Base-by-base conservation (phyloP, 2,329 filamentous ascomycete genomes). In the Coniochaeta prunicola region DNA sequence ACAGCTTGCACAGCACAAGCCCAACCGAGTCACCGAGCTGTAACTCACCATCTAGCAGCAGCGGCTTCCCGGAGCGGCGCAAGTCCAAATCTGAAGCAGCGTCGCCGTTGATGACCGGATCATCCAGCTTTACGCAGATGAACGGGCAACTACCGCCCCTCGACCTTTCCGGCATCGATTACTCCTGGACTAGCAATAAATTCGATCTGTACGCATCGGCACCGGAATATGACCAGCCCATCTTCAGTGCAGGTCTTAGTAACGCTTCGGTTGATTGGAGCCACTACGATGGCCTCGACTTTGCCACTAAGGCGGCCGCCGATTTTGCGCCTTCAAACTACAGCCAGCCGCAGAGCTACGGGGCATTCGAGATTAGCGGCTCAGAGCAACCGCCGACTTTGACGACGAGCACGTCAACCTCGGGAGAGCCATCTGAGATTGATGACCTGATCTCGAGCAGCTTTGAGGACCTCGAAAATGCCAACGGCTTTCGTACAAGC, bases 401-500 rank as follows among this genome's bases (percentile, higher is more conserved):
- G 65, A 80, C 83, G 61, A 76, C 82, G 67, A 77, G 82, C 17
- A 87, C 84, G 12, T 88, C 83, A 10, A 87, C 83, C 9, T 88
- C 85, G 13, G 85, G 85, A 36, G 85, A 88, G 61, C 84, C 87
- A 9, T 88, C 85, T 10, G 85, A 88, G 68, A 83, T 84, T 5
- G 86, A 88, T 61, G 85, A 88, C 63, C 79, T 80, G 56, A 69
- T 74, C 26, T 71, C 72, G 24, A 70, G 75, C 42, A 73, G 74
- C 57, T 72, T 77, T 30, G 74, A 75, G 40, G 71, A 73, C 4
- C 72, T 67, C 57, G 71, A 81, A 24, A 45, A 3, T 60, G 71
- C 73, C 56, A 73, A 77, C 62, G 74, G 77, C 62, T 66, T 60
- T 56, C 73, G 79, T 59, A 76, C 78, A 56, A 78, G 75, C 59